Evolutionary conservation across 1,139 yeast species (phyloP).

Genomic region (Geotrichum macrosporum): DNA sequence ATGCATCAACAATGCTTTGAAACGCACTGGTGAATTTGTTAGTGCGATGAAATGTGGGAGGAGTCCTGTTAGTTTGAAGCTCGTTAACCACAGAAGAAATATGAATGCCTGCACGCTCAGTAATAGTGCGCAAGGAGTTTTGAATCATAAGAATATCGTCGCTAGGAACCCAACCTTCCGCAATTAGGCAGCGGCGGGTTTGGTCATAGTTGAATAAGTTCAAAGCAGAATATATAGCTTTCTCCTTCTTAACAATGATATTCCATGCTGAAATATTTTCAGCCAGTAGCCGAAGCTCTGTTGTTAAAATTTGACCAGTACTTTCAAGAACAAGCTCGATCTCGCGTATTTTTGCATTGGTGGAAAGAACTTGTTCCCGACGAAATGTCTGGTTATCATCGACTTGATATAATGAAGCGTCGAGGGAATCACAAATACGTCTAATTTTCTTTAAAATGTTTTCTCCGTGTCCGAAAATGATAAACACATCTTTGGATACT

Average conservation of each 20-base stretch:
- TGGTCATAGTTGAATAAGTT: constrained; percentile 81
- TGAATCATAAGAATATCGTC: constrained; percentile 48
- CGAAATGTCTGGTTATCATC: constrained; percentile 57
- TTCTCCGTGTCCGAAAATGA: constrained; percentile 86
- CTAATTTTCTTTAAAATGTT: constrained; percentile 61
- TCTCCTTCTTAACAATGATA: constrained; percentile 64
- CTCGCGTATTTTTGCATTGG: constrained; percentile 57
- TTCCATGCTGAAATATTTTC: constrained; percentile 67
- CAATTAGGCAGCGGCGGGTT: constrained; percentile 80
- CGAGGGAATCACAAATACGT: constrained; percentile 76
- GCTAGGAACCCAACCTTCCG: constrained; percentile 95
- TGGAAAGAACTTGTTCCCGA: constrained; percentile 52
- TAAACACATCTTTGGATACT: constrained; percentile 67
- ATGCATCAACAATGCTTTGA: constrained; percentile 91
- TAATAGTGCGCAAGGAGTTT: constrained; percentile 49
- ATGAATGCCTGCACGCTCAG: constrained; percentile 54
- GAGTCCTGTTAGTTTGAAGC: constrained; percentile 72
- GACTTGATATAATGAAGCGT: constrained; percentile 69
- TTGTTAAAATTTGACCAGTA: constrained; percentile 62
- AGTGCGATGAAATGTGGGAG: constrained; percentile 90
- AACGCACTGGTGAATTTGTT: constrained; percentile 90
- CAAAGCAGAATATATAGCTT: constrained; percentile 66
- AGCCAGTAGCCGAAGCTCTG: constrained; percentile 75
- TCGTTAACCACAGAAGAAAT: constrained; percentile 78
- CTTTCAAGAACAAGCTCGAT: constrained; percentile 65